phyloP scores from a whole-genome alignment of 331 rosid genomes.

The Prunus yedoensis region DNA sequence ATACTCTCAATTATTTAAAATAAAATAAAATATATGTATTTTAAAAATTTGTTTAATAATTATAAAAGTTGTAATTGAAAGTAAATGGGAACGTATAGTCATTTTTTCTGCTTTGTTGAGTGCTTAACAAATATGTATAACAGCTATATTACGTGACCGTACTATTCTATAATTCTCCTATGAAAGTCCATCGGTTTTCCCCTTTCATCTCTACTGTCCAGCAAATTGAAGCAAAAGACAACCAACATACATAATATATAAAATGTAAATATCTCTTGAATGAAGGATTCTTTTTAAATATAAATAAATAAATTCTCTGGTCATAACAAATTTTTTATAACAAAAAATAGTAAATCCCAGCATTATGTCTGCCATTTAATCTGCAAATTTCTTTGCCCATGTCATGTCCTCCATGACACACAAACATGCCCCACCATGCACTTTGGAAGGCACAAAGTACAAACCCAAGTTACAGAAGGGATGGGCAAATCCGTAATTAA shows the following conservation, averaged over 20 bases:
- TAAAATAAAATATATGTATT: too few relatives aligned
- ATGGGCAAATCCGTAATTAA: conserved; percentile 25
- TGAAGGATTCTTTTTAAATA: not conserved
- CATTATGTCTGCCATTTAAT: conserved; percentile 63
- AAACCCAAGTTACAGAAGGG: conserved; percentile 6
- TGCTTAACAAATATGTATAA: too few relatives aligned
- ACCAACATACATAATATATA: not conserved
- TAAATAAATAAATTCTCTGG: not conserved
- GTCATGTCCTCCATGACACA: conserved; percentile 47
- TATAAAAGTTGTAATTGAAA: too few relatives aligned
- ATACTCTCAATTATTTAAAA: too few relatives aligned
- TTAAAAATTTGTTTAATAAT: too few relatives aligned
- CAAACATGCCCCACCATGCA: conserved; percentile 38
- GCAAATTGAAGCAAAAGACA: too few relatives aligned
- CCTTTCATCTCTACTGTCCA: too few relatives aligned
- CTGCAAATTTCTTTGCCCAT: conserved; percentile 27
- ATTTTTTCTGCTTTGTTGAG: too few relatives aligned
- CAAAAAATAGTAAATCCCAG: conserved; percentile 28
- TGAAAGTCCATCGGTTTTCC: too few relatives aligned
- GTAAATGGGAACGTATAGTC: too few relatives aligned
- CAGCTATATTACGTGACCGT: too few relatives aligned
- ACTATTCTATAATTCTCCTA: too few relatives aligned
- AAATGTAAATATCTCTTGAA: not conserved
- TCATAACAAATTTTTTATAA: conserved; percentile 23
- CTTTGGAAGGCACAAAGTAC: conserved; percentile 42